phyloP scores from a whole-genome alignment of 371 early-diverging fungal genomes.

The Mortierella sp. region DNA sequence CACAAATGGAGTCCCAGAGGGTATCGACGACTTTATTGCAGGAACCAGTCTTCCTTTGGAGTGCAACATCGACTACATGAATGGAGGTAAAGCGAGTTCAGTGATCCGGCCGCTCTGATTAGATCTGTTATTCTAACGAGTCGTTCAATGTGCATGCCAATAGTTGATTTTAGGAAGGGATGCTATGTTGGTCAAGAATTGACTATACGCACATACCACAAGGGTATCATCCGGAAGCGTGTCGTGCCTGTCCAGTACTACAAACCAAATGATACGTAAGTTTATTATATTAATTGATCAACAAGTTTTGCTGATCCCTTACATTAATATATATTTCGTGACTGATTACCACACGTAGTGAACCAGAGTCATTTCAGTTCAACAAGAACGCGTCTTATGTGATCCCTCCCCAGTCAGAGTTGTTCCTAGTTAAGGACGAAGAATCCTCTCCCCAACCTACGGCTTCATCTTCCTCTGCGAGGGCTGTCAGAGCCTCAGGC shows the following conservation, averaged over 20 bases:
- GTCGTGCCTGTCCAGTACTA: constrained; percentile 86
- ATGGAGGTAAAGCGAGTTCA: constrained; percentile 71
- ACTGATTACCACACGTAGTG: constrained; percentile 27
- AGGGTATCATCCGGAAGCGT: constrained; percentile 94
- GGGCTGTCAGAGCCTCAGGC: constrained; percentile 66
- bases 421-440: constrained; percentile 53
- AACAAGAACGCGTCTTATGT: constrained; percentile 33
- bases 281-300: neutral
- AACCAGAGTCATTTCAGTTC: constrained; percentile 56
- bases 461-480: constrained; percentile 41
- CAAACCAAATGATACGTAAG: constrained; percentile 58
- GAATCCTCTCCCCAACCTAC: neutral
- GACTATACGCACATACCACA: constrained; percentile 96
- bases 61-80: constrained; percentile 92
- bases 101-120: neutral
- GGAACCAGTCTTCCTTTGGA: constrained; percentile 89
- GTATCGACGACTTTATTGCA: constrained; percentile 81
- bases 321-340: neutral
- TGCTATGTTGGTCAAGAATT: constrained; percentile 98
- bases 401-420: constrained; percentile 64
- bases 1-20: constrained; percentile 91
- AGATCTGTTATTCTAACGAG: neutral
- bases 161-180: constrained; percentile 96
- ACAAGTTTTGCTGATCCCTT: neutral
- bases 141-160: neutral